phyloP scores from a whole-genome alignment of 345 rosid genomes.

The Angophora floribunda region DNA sequence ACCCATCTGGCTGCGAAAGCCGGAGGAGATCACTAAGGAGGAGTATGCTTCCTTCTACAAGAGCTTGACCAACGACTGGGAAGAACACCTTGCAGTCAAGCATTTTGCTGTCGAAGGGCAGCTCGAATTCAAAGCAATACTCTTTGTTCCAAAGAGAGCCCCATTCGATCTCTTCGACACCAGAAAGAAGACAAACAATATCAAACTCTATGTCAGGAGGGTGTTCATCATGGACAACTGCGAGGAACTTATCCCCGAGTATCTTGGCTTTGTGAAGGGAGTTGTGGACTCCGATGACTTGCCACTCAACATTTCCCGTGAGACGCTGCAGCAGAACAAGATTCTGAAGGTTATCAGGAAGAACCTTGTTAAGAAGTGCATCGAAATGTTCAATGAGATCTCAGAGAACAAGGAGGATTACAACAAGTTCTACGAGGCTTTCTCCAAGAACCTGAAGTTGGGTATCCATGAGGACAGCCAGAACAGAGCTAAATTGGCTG shows the following conservation, averaged over 20 bases:
- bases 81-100: constrained; percentile 75
- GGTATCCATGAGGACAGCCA: constrained; percentile 90
- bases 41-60: constrained; percentile 86
- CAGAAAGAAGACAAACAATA: constrained; percentile 76
- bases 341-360: constrained; percentile 90
- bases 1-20: constrained; percentile 91
- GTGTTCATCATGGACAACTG: constrained; percentile 96
- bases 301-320: constrained; percentile 92
- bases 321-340: constrained; percentile 86
- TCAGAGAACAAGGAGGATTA: constrained; percentile 87
- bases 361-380: constrained; percentile 84
- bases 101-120: constrained; percentile 93
- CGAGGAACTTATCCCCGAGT: constrained; percentile 80
- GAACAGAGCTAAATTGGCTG: constrained; percentile 72
- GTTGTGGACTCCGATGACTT: constrained; percentile 89
- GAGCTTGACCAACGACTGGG: constrained; percentile 89
- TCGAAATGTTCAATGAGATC: constrained; percentile 87
- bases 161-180: constrained; percentile 89
- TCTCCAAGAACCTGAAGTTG: constrained; percentile 79
- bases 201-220: constrained; percentile 76
- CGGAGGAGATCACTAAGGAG: constrained; percentile 78
- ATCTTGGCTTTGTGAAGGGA: constrained; percentile 75
- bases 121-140: constrained; percentile 83
- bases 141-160: constrained; percentile 75
- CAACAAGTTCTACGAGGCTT: constrained; percentile 73